Percentiles rank a stretch among this genome's conserved stretches.
Evolutionary conservation across 345 rosid species (phyloP).

Genomic region (Lagerstroemia speciosa): DNA sequence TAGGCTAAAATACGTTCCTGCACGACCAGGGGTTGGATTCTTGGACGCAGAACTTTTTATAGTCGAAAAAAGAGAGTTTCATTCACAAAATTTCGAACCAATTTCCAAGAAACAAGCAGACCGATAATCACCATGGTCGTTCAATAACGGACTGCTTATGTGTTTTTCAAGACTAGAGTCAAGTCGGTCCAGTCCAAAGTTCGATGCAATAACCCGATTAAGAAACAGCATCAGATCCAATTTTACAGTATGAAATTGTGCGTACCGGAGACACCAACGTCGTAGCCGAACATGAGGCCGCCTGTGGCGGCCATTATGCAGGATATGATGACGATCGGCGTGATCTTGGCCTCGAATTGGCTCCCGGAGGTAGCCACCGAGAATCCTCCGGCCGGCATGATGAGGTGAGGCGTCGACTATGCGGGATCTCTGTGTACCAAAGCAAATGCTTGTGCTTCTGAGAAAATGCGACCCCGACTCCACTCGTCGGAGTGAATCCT

Average conservation of each 20-base stretch:
- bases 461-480: background rate
- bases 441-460: background rate
- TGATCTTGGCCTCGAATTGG: conserved; percentile 90
- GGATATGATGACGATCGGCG: conserved; percentile 81
- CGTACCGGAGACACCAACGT: conserved; percentile 85
- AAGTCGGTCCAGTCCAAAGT: too few species aligned
- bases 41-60: too few species aligned
- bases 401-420: too few species aligned
- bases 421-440: too few species aligned
- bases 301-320: conserved; percentile 98
- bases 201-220: background rate
- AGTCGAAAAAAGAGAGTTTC: too few species aligned
- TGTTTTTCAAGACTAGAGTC: too few species aligned
- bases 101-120: too few species aligned
- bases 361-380: conserved; percentile 17
- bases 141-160: too few species aligned
- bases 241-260: background rate
- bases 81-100: too few species aligned
- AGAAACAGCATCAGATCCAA: background rate
- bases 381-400: conserved; percentile 79
- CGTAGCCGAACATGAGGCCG: conserved; percentile 98
- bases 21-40: too few species aligned
- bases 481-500: background rate
- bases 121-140: too few species aligned
- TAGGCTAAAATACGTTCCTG: too few species aligned